These are phyloP conservation scores for Lodderomyces parapsilosis DNA, from an alignment of 1,139 yeast genomes.

Conservation along the genomic window DNA sequence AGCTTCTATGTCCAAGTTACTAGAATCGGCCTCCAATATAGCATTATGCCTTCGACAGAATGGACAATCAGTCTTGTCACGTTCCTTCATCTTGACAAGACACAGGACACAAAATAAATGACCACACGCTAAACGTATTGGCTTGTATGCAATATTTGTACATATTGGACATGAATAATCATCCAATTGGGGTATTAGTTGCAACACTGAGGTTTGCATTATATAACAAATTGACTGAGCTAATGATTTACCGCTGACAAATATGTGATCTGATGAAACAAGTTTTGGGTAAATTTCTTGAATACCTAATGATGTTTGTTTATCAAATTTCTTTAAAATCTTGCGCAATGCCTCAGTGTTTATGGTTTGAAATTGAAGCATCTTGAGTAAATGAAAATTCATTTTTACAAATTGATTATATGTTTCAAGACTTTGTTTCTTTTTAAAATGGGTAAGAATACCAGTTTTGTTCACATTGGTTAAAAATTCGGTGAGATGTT, in stretches of 20 bases:
- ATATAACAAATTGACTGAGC: slow-evolving; percentile 56
- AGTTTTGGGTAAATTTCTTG: slow-evolving; percentile 46
- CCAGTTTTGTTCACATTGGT: slow-evolving; percentile 41
- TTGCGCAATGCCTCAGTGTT: slow-evolving; percentile 65
- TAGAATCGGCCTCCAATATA: slow-evolving; percentile 56
- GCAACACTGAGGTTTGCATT: slow-evolving; percentile 53
- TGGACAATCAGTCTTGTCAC: slow-evolving; percentile 61
- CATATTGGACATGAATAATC: slow-evolving; percentile 77
- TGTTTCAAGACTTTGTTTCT: slow-evolving; percentile 46
- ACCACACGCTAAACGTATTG: slow-evolving; percentile 59
- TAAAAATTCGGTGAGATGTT: slow-evolving; percentile 42
- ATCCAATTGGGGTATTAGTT: slow-evolving; percentile 67
- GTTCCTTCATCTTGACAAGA: slow-evolving; percentile 62
- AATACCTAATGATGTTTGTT: slow-evolving; percentile 60
- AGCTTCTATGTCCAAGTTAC: slow-evolving; percentile 56
- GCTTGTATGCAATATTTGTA: slow-evolving; percentile 66
- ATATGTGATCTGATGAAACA: slow-evolving; percentile 45
- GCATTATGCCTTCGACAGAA: slow-evolving; percentile 57
- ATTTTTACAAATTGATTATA: slow-evolving; percentile 52
- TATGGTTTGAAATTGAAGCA: slow-evolving; percentile 59
- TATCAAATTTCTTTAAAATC: slow-evolving; percentile 72
- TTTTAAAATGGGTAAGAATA: slow-evolving; percentile 44
- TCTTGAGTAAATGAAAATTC: slow-evolving; percentile 56
- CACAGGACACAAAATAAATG: slow-evolving; percentile 75
- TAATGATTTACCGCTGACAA: slow-evolving; percentile 47